Conservation (phyloP, 441 rosid species). For the Adansonia gregorii region DNA sequence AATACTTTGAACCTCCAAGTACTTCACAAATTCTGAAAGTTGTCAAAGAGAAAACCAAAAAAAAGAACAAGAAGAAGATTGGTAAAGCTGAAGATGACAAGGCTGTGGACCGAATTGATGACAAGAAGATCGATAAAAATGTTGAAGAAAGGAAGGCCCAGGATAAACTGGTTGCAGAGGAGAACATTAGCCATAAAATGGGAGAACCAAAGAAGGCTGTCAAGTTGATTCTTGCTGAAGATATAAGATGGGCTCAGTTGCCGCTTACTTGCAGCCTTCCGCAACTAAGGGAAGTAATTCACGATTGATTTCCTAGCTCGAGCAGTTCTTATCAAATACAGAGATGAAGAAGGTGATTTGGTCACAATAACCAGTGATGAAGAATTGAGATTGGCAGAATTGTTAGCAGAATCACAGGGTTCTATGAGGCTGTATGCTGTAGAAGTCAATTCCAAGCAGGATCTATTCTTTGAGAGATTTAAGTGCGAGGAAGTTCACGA, state of each 20-base stretch:
- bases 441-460: conserved; percentile 62
- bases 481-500: conserved; percentile 35
- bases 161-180: conserved; percentile 56
- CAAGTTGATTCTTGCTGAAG: conserved; percentile 61
- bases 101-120: conserved; percentile 27
- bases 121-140: conserved; percentile 36
- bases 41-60: conserved; percentile 43
- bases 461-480: conserved; percentile 53
- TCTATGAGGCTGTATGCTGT: conserved; percentile 51
- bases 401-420: conserved; percentile 43
- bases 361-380: conserved; percentile 68
- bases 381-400: conserved; percentile 67
- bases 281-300: conserved; percentile 62
- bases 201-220: conserved; percentile 48
- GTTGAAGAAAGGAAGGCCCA: conserved; percentile 45
- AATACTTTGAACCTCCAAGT: conserved; percentile 55
- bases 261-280: conserved; percentile 59
- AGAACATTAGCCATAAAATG: conserved; percentile 38
- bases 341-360: conserved; percentile 74
- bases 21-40: conserved; percentile 37
- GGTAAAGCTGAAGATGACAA: conserved; percentile 38
- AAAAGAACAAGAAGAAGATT: conserved; percentile 40
- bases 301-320: conserved; percentile 55
- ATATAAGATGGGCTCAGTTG: conserved; percentile 59
- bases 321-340: conserved; percentile 68